These are phyloP conservation scores for Grosmannia huntii DNA, from an alignment of 2,329 filamentous ascomycete species.

Conservation along the genomic window DNA sequence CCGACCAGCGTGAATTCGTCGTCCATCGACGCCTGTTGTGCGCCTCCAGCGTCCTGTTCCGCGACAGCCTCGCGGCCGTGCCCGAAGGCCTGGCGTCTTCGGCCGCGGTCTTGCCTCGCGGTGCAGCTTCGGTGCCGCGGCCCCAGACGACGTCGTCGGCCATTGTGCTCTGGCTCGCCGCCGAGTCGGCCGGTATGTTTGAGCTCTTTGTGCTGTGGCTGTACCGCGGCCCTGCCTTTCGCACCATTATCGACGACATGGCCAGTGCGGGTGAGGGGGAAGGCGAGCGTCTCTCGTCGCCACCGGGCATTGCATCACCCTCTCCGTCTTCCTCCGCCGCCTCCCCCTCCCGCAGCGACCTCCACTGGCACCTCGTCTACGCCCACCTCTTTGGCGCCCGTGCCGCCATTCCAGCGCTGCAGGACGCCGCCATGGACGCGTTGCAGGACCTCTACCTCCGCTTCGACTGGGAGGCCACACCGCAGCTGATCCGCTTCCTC, in stretches of 20 bases:
- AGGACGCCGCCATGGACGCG: conserved; percentile 45
- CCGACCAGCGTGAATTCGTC: conserved; percentile 17
- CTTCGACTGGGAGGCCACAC: conserved; percentile 44
- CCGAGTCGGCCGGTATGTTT: conserved; percentile 38
- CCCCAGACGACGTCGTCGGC: neutral
- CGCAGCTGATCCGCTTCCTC: conserved; percentile 35
- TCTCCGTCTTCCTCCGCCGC: neutral
- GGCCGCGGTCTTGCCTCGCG: neutral
- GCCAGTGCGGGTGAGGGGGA: conserved; percentile 7
- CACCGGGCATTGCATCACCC: neutral
- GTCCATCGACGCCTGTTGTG: conserved; percentile 28
- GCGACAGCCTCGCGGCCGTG: conserved; percentile 28
- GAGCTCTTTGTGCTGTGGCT: conserved; percentile 41
- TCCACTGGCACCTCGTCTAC: conserved; percentile 44
- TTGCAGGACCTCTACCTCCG: conserved; percentile 46
- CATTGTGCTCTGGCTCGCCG: conserved; percentile 25
- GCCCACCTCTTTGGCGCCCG: conserved; percentile 45
- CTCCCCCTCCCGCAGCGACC: conserved; percentile 16
- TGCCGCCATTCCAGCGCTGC: conserved; percentile 34
- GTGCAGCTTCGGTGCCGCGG: neutral
- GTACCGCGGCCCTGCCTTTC: conserved; percentile 30
- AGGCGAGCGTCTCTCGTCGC: neutral
- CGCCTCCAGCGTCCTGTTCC: conserved; percentile 34
- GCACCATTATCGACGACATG: conserved; percentile 27
- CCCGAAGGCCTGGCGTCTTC: conserved; percentile 13